Percentiles rank a stretch among this genome's conserved stretches.
Evolutionary conservation across 345 rosid genomes (phyloP).

Genomic region (Rhodamnia argentea): DNA sequence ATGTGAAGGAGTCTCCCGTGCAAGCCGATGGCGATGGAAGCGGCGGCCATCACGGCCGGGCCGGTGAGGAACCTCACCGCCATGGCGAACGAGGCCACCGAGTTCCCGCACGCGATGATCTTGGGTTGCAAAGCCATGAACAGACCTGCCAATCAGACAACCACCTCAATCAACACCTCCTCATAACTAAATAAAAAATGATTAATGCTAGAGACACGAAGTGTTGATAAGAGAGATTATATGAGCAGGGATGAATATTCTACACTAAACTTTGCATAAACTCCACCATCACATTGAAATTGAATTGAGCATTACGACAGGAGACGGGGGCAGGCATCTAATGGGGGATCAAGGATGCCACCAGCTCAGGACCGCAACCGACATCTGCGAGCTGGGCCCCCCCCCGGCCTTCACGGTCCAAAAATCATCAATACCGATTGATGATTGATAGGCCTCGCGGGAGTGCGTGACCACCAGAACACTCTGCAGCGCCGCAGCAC

Average conservation of each 20-base stretch:
- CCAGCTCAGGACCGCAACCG: not conserved
- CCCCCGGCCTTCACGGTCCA: not conserved
- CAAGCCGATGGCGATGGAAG: constrained; percentile 73
- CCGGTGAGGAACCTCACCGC: constrained; percentile 90
- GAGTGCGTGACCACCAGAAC: not conserved
- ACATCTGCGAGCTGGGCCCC: not conserved
- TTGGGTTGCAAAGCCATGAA: constrained; percentile 98
- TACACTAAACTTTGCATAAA: not conserved
- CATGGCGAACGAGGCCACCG: constrained; percentile 77
- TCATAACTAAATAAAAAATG: not conserved
- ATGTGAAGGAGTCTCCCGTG: constrained; percentile 78
- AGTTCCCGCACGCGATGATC: constrained; percentile 94
- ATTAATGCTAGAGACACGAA: not conserved
- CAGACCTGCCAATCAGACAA: constrained; percentile 38
- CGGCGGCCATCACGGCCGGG: constrained; percentile 92
- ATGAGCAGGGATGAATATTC: not conserved
- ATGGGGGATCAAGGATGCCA: not conserved
- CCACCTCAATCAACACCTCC: not conserved
- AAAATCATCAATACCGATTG: not conserved
- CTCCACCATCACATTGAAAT: not conserved
- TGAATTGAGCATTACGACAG: not conserved
- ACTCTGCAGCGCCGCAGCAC: not conserved
- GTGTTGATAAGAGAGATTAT: not conserved
- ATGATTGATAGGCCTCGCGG: not conserved
- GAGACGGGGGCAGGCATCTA: not conserved